Conservation (phyloP, 176 grass and related monocot species). For the Aegilops sharonensis region DNA sequence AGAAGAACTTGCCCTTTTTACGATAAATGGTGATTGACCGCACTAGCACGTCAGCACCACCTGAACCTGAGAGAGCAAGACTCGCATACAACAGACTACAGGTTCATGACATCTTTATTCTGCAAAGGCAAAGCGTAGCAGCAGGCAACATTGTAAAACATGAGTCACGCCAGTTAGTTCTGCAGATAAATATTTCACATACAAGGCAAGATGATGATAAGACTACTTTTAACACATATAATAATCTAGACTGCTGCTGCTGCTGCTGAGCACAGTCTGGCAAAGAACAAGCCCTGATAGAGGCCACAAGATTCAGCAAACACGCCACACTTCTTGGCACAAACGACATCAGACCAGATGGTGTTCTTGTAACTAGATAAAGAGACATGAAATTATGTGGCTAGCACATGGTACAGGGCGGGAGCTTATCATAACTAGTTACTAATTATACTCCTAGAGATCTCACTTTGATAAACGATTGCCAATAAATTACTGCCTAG, state of each 20-base stretch:
- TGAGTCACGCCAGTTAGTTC: background rate
- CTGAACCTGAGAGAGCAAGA: background rate
- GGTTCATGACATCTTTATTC: background rate
- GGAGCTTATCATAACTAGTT: conserved; percentile 21
- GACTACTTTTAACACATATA: background rate
- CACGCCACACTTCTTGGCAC: conserved; percentile 15
- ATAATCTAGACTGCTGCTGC: background rate
- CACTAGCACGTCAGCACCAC: background rate
- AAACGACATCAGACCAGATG: conserved; percentile 21
- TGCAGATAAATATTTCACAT: background rate
- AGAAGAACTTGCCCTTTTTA: background rate
- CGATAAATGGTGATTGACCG: background rate
- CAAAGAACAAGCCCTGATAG: background rate
- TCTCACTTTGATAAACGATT: conserved; percentile 24
- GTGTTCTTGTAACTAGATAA: conserved; percentile 31
- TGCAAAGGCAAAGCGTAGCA: background rate
- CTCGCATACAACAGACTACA: background rate
- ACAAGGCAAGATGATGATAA: background rate
- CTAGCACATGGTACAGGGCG: conserved; percentile 25
- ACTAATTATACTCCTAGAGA: conserved; percentile 11
- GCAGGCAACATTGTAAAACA: background rate
- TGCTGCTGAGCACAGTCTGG: background rate
- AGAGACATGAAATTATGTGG: conserved; percentile 22
- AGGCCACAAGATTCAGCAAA: background rate
- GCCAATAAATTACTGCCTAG: conserved; percentile 10